These are phyloP conservation scores for Carpinus fangiana DNA, from an alignment of 306 rosid genomes.

Conservation along the genomic window DNA sequence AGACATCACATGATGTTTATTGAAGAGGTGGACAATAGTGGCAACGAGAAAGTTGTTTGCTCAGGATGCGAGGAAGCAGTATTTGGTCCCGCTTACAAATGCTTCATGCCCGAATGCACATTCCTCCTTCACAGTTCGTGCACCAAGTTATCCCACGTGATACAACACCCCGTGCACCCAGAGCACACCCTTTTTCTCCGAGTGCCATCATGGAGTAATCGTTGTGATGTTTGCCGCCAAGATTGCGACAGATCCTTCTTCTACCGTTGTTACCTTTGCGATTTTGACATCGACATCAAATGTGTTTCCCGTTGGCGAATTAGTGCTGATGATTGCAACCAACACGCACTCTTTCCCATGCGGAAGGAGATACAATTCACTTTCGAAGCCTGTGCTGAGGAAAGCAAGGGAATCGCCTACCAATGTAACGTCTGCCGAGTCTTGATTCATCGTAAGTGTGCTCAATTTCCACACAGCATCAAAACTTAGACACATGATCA, in stretches of 20 bases:
- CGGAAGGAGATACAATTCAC: background rate
- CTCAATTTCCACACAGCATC: background rate
- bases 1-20: too few relatives aligned
- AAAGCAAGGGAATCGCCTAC: fast-evolving
- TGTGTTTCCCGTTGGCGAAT: background rate
- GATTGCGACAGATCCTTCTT: too few relatives aligned
- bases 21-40: too few relatives aligned
- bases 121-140: too few relatives aligned
- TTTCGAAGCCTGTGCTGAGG: background rate
- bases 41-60: too few relatives aligned
- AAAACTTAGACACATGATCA: background rate
- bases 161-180: too few relatives aligned
- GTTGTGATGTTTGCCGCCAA: too few relatives aligned
- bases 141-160: too few relatives aligned
- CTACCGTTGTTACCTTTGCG: background rate
- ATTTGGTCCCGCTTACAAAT: too few relatives aligned
- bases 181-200: too few relatives aligned
- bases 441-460: background rate
- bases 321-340: background rate
- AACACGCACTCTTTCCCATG: background rate
- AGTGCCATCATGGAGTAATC: fast-evolving
- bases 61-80: too few relatives aligned
- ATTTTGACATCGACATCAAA: background rate
- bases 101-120: too few relatives aligned
- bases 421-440: background rate